Percentiles rank a stretch among this genome's conserved stretches.
Conservation (phyloP, 208 protist species). For the Strigomonas culicis region DNA sequence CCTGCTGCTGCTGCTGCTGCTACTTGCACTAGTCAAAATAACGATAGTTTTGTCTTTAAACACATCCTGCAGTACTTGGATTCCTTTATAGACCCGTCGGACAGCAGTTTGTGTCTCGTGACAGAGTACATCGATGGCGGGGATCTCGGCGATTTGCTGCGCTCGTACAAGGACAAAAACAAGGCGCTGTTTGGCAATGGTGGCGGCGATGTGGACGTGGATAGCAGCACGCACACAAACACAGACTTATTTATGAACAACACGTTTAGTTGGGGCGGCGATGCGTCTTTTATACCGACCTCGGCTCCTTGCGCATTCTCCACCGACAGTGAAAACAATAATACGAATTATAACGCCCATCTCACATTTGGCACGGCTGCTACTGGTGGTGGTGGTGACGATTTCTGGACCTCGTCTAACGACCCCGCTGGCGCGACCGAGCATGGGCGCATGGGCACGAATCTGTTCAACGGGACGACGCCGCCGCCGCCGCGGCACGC, state of each 20-base stretch:
- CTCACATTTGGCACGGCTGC: too few species aligned
- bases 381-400: not conserved
- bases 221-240: too few species aligned
- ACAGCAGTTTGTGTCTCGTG: constrained; percentile 52
- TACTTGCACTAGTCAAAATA: too few species aligned
- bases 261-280: not conserved
- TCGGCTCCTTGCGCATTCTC: not conserved
- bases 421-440: too few species aligned
- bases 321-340: not conserved
- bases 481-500: constrained; percentile 8
- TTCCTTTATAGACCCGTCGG: constrained; percentile 47
- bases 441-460: too few species aligned
- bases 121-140: constrained; percentile 70
- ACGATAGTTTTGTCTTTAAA: constrained; percentile 3
- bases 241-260: too few species aligned
- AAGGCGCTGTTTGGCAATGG: not conserved
- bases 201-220: not conserved
- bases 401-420: not conserved
- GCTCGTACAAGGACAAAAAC: constrained; percentile 1
- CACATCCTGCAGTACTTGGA: constrained; percentile 75
- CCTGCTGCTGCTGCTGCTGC: too few species aligned
- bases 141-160: constrained; percentile 28
- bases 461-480: not conserved
- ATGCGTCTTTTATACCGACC: constrained; percentile 2
- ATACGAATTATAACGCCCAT: not conserved